Evolutionary conservation across 768 basidiomycete species (phyloP).

Genomic region (Boletus sp.): DNA sequence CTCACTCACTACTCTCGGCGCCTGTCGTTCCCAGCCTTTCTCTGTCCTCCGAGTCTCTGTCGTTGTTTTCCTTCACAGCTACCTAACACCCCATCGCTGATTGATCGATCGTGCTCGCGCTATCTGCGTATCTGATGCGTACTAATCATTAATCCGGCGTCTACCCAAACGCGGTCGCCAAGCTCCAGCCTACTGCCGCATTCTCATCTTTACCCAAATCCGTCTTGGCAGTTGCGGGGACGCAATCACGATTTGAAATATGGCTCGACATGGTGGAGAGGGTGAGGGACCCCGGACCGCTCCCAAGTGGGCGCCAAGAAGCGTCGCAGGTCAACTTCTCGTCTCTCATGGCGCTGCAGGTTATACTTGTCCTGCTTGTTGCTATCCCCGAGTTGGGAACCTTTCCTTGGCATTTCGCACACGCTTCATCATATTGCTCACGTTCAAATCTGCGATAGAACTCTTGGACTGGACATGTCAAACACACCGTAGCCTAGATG

Average conservation of each 20-base stretch:
- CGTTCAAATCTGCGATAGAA: slow-evolving; percentile 18
- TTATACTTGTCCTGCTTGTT: slow-evolving; percentile 21
- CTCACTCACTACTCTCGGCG: not conserved
- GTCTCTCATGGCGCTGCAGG: slow-evolving; percentile 19
- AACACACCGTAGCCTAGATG: slow-evolving; percentile 6
- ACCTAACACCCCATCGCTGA: slow-evolving; percentile 5
- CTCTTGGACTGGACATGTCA: slow-evolving; percentile 16
- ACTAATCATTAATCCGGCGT: slow-evolving; percentile 2
- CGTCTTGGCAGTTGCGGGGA: slow-evolving; percentile 18
- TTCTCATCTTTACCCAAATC: slow-evolving; percentile 17
- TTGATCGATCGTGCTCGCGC: slow-evolving; percentile 13
- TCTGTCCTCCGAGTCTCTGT: not conserved
- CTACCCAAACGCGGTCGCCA: slow-evolving; percentile 20
- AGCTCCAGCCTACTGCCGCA: slow-evolving; percentile 25
- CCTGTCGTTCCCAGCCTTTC: not conserved
- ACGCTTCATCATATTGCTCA: slow-evolving; percentile 17
- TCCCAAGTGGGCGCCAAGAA: slow-evolving; percentile 5
- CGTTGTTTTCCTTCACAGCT: not conserved
- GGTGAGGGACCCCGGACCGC: slow-evolving; percentile 13
- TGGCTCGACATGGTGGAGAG: slow-evolving; percentile 6
- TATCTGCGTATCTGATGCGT: slow-evolving; percentile 11
- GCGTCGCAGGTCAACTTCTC: slow-evolving; percentile 15
- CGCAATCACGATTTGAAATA: slow-evolving; percentile 19
- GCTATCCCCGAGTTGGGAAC: slow-evolving; percentile 21
- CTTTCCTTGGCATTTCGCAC: slow-evolving; percentile 15